Base-by-base conservation (phyloP, 202 grass and related monocot species). In the Elaeis oleifera region DNA sequence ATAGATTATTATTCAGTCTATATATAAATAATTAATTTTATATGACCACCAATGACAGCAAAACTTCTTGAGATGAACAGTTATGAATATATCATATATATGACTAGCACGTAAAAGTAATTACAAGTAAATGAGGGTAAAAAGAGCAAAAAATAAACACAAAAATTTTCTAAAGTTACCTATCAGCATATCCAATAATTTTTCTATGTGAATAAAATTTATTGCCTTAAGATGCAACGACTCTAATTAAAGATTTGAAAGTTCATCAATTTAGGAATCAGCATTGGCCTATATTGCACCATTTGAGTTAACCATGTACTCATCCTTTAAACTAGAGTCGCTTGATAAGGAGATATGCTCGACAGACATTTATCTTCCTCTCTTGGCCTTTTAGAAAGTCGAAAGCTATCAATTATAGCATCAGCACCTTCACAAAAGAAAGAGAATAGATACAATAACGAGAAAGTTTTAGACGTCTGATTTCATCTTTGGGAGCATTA, bases 181-280 rank as follows among this genome's bases (percentile, higher is more conserved):
- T 72, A 32, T 58, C 24, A 61, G 4, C 3, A 4, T 26, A 22
- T 72, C 69, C 22, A 72, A 23, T 53, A 72, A 23, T 53, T 72
- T n/a, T 32, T 58, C 49, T 8, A 18, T 61, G n/a, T 72, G 57
- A 21, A 52, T 36, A 61, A 61, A 72, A 26, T 72, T 72, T 39
- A 22, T 25, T 61, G 49, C 49, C 23, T 72, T 54, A 32, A 21
- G 15, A 28, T 50, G 49, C 16, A 71, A 53, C 16, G 48, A 19
- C 18, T 52, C 23, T 17, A 22, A 1, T 29, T 56, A 71, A 71
- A 22, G 53, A 19, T 50, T 20, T 50, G 23, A 60, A 52, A 5
- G 3, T 31, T 32, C 49, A 71, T 50, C 27, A 31, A 51, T 24
- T 53, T 29, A 1, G 24, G 23, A 22, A 71, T 31, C 5, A 52